A percentile compares a stretch with the other conserved stretches of the same genome.
phyloP scores from a whole-genome alignment of 2,329 filamentous ascomycete genomes.

The Thielaviopsis musarum region DNA sequence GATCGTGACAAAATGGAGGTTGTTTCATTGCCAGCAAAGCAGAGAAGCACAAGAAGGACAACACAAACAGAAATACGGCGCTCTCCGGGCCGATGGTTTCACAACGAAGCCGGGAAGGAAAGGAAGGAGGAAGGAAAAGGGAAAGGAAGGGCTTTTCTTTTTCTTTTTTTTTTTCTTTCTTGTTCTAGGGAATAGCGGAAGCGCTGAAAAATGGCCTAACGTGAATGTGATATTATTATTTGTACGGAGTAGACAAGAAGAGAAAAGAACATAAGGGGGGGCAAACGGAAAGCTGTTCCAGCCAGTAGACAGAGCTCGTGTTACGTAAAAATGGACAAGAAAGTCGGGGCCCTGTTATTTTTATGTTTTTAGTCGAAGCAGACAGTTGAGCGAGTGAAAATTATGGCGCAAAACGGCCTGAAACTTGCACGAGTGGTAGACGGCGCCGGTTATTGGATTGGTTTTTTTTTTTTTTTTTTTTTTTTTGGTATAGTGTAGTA shows the following conservation, averaged over 20 bases:
- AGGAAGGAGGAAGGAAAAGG: background rate
- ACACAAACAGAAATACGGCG: background rate
- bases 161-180: no score
- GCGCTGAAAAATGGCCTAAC: no score
- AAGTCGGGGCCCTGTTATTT: background rate
- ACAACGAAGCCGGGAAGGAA: background rate
- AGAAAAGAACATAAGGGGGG: no score
- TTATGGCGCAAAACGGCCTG: background rate
- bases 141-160: background rate
- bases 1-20: no score
- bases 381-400: background rate
- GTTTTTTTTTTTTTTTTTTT: background rate
- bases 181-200: no score
- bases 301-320: background rate
- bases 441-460: no score
- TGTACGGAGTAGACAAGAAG: no score
- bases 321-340: background rate
- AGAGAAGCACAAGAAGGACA: background rate
- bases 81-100: background rate
- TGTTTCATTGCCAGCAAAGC: background rate
- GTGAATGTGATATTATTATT: no score
- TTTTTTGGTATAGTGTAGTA: background rate
- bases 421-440: background rate
- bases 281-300: background rate
- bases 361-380: no score